Percentiles rank a stretch among this genome's conserved stretches.
phyloP scores from a whole-genome alignment of 306 rosid species.

The Pyrus communis region DNA sequence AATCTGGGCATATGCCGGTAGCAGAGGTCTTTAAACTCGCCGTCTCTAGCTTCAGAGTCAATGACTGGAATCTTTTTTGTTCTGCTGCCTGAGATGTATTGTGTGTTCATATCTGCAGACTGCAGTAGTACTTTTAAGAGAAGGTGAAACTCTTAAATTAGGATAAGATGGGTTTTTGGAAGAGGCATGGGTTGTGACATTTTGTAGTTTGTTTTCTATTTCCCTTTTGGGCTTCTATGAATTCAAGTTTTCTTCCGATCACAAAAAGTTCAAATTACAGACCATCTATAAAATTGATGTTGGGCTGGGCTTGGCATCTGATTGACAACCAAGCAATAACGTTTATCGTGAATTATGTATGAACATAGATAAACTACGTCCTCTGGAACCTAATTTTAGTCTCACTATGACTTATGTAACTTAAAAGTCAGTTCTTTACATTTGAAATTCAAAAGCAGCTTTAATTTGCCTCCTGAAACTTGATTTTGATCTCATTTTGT shows the following conservation, averaged over 20 bases:
- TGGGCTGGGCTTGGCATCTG: not conserved
- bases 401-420: too few relatives aligned
- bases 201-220: not conserved
- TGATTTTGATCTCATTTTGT: too few relatives aligned
- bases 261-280: not conserved
- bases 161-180: not conserved
- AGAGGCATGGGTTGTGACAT: not conserved
- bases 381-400: too few relatives aligned
- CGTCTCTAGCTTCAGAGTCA: conserved; percentile 62
- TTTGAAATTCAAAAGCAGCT: too few relatives aligned
- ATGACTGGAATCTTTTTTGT: conserved; percentile 68
- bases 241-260: not conserved
- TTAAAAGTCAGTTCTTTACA: fast-evolving
- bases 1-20: conserved; percentile 65
- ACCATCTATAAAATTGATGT: not conserved
- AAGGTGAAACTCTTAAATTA: not conserved
- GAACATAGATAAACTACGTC: too few relatives aligned
- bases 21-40: conserved; percentile 61
- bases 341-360: too few relatives aligned
- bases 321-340: not conserved
- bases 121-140: not conserved
- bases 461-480: too few relatives aligned
- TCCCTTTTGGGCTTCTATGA: not conserved
- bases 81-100: conserved; percentile 13
- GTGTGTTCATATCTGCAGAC: not conserved